Conservation (phyloP, 495 filamentous ascomycete species). For the Xylaria acuta region DNA sequence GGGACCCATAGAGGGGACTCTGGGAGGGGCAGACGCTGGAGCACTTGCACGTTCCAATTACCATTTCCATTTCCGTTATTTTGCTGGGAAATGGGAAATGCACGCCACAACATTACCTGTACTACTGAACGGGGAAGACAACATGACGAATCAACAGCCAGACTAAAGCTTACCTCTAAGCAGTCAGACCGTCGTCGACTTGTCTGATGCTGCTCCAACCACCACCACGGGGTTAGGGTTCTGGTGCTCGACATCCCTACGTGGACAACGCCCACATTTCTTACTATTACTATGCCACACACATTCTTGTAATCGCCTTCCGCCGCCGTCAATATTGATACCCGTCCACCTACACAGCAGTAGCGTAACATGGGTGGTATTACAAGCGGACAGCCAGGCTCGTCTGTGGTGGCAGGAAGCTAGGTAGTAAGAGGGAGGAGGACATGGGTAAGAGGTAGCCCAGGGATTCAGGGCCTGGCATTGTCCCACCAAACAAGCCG, state of each 20-base stretch:
- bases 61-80: neutral
- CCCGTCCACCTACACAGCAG: neutral
- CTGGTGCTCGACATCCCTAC: slow-evolving; percentile 4
- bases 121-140: neutral
- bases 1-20: slow-evolving; percentile 9
- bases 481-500: slow-evolving; percentile 21
- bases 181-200: neutral
- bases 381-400: neutral
- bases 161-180: neutral
- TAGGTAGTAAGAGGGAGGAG: slow-evolving; percentile 12
- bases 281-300: slow-evolving; percentile 12
- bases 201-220: slow-evolving; percentile 3
- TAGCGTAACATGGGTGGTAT: neutral
- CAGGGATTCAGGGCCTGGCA: neutral
- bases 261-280: slow-evolving; percentile 18
- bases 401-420: neutral
- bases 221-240: neutral
- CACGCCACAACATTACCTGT: neutral
- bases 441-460: slow-evolving; percentile 2
- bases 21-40: slow-evolving; percentile 6
- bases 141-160: neutral
- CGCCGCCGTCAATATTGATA: neutral
- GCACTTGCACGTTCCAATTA: slow-evolving; percentile 1
- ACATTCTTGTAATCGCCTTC: slow-evolving; percentile 9
- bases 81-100: neutral